Conservation (phyloP, 331 rosid genomes). For the Stylosanthes scabra region DNA sequence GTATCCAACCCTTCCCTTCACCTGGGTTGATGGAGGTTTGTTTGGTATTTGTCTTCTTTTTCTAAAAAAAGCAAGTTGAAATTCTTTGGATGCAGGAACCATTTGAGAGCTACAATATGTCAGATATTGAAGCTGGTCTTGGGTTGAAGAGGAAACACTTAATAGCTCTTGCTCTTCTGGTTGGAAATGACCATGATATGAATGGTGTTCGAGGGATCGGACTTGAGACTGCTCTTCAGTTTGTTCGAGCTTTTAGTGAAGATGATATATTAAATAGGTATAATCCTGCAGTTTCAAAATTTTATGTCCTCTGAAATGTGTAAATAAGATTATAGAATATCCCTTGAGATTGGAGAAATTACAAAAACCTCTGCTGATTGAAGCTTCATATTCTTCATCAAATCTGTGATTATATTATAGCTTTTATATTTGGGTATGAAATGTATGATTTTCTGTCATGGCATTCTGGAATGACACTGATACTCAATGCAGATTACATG, state of each 20-base stretch:
- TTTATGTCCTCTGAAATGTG: not conserved
- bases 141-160: conserved; percentile 92
- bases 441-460: not conserved
- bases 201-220: conserved; percentile 93
- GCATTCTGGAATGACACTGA: conserved; percentile 22
- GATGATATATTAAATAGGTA: conserved; percentile 84
- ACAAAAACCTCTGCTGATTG: conserved; percentile 7
- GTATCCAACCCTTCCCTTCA: not conserved
- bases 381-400: not conserved
- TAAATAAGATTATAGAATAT: conserved; percentile 11
- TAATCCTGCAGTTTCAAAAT: conserved; percentile 7
- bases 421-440: conserved; percentile 13
- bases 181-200: conserved; percentile 86
- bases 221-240: conserved; percentile 78
- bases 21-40: not conserved
- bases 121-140: conserved; percentile 89
- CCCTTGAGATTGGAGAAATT: not conserved
- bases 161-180: conserved; percentile 84
- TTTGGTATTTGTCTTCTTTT: conserved; percentile 9
- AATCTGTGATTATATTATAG: conserved; percentile 15
- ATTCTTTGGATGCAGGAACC: conserved; percentile 73
- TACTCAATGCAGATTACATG: conserved; percentile 64
- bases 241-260: conserved; percentile 69
- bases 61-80: conserved; percentile 24
- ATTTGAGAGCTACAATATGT: conserved; percentile 84